Evolutionary conservation across 1,139 yeast species (phyloP).

Genomic region (Saccharomycopsis crataegensis): DNA sequence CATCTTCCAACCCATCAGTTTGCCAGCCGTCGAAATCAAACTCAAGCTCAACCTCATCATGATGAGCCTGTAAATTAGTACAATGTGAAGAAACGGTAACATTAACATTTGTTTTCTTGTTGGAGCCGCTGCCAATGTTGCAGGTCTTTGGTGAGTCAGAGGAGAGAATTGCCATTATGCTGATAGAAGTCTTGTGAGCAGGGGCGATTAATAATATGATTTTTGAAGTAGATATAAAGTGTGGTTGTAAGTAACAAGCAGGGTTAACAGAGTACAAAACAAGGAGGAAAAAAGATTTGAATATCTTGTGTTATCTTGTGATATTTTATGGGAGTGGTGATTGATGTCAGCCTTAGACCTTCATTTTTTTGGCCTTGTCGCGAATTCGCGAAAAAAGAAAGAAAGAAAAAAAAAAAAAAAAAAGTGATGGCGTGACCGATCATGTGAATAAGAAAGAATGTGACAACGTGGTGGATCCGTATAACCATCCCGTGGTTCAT

Average conservation of each 20-base stretch:
- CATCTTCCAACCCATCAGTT: too few relatives aligned
- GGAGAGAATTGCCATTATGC: too few relatives aligned
- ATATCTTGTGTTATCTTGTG: too few relatives aligned
- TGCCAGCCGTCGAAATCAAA: neutral
- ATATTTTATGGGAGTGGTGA: too few relatives aligned
- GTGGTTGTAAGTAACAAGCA: neutral
- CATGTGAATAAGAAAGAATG: neutral
- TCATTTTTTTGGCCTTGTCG: neutral
- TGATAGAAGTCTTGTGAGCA: too few relatives aligned
- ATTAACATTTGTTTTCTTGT: too few relatives aligned
- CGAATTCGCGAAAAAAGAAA: neutral
- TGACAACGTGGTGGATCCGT: neutral
- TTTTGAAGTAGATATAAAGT: neutral
- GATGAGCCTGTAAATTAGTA: too few relatives aligned
- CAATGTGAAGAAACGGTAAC: too few relatives aligned
- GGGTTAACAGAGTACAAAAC: neutral
- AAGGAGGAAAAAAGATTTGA: neutral
- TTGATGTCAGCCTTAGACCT: too few relatives aligned
- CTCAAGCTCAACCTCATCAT: neutral
- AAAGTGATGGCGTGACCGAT: neutral
- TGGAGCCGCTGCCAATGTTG: too few relatives aligned
- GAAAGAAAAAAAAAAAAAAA: neutral
- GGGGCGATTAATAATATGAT: neutral
- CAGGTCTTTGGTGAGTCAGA: too few relatives aligned
- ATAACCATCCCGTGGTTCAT: neutral